Evolutionary conservation across 345 rosid genomes (phyloP), one percentile per base, ranked within the genome.

Genomic region (Euphorbia pulcherrima): DNA sequence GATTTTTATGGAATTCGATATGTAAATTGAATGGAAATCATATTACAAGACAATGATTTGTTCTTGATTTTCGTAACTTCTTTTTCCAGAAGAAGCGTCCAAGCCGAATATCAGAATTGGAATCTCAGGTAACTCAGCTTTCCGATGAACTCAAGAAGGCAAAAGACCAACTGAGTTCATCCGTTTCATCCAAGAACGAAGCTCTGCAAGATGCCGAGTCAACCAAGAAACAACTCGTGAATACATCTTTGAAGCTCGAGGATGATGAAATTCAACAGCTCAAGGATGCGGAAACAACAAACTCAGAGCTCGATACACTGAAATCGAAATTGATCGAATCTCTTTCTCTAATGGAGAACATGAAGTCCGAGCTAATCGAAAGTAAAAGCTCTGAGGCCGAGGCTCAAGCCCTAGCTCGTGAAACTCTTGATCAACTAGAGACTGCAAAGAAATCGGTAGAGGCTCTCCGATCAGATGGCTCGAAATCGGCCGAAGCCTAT

Each of bases 201-300:
- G 95, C 96, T 40, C 80, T 77, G 69, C 81, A 85, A 69, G 93
- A 91, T 72, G 86, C 90, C 23, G 92, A 87, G 51, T 96, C 83
- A 52, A 77, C 89, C 64, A 89, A 85, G 85, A 87, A 87, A 65
- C 87, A 86, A 60, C 77, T 88, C 0, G 39, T 53, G 20, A 79
- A 68, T 55, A 35, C 83, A 79, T 83, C 90, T 28, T 74, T 75
- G 2, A 88, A 86, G 76, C 80, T 88, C 0, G 83, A 86, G 57
- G 89, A 84, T 86, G 90, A 79, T 76, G 99, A 94, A 77, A 87
- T 94, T 16, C 88, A 91, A 75, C 85, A 78, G 71, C 90, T 93
- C 40, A 86, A 85, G 71, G 77, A 77, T 27, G 82, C 86, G 46
- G 88, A 90, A 77, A 77, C 83, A 48, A 78, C 71, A 40, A 75